Evolutionary conservation across 148 eudicot genomes (phyloP).

Genomic region (Rhododendron williamsianum): DNA sequence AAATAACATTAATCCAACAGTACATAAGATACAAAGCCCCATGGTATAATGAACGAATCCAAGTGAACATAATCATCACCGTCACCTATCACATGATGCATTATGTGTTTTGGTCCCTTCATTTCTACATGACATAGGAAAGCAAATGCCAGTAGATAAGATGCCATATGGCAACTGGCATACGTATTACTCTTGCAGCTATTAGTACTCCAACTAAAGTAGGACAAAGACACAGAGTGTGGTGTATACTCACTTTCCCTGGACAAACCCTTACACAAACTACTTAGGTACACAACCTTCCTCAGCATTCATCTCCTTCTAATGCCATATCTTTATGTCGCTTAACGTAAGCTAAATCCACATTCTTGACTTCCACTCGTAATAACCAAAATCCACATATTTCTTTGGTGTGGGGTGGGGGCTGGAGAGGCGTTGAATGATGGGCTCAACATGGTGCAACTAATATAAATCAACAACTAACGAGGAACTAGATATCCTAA

Average conservation of each 20-base stretch:
- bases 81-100: neutral
- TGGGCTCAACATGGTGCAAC: neutral
- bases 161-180: neutral
- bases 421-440: neutral
- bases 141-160: neutral
- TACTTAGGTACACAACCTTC: neutral
- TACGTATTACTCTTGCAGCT: neutral
- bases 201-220: neutral
- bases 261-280: neutral
- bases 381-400: neutral
- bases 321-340: neutral
- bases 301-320: neutral
- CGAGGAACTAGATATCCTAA: neutral
- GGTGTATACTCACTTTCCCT: neutral
- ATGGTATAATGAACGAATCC: neutral
- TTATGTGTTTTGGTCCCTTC: neutral
- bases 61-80: neutral
- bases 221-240: neutral
- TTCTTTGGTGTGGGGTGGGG: neutral
- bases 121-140: neutral
- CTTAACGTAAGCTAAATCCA: neutral
- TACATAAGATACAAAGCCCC: neutral
- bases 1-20: neutral
- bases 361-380: neutral
- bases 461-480: neutral